phyloP scores from a whole-genome alignment of 2,329 filamentous ascomycete species.

The Diatrype stigma region DNA sequence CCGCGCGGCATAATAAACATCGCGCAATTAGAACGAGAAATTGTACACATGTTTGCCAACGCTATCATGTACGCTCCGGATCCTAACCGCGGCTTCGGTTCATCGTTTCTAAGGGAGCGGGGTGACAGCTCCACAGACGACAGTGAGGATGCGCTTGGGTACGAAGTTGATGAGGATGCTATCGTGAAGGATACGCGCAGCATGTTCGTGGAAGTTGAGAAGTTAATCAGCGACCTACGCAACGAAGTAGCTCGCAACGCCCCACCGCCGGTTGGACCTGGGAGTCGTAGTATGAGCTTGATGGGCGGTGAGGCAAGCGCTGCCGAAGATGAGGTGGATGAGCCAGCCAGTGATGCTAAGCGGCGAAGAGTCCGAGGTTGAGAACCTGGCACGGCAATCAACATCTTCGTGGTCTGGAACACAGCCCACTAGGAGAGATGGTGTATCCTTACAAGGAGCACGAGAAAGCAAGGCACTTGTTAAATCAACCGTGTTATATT shows the following conservation, averaged over 20 bases:
- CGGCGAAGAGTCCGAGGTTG: conserved; percentile 28
- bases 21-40: conserved; percentile 84
- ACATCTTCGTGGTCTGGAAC: neutral
- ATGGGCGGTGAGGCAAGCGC: conserved; percentile 39
- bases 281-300: conserved; percentile 27
- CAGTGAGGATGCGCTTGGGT: conserved; percentile 45
- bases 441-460: neutral
- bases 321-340: conserved; percentile 45
- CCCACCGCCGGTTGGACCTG: conserved; percentile 28
- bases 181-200: conserved; percentile 82
- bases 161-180: conserved; percentile 74
- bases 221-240: conserved; percentile 70
- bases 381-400: neutral
- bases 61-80: conserved; percentile 98
- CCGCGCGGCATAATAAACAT: conserved; percentile 91
- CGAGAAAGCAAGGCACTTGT: neutral
- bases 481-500: neutral
- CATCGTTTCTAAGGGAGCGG: conserved; percentile 48
- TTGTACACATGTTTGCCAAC: conserved; percentile 96
- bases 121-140: conserved; percentile 32
- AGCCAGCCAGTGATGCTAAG: conserved; percentile 37
- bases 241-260: conserved; percentile 56
- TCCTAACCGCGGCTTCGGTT: conserved; percentile 65
- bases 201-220: conserved; percentile 87
- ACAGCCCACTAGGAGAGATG: neutral